Base-by-base conservation (phyloP, 495 filamentous ascomycete genomes). In the Penicillium silybi region DNA sequence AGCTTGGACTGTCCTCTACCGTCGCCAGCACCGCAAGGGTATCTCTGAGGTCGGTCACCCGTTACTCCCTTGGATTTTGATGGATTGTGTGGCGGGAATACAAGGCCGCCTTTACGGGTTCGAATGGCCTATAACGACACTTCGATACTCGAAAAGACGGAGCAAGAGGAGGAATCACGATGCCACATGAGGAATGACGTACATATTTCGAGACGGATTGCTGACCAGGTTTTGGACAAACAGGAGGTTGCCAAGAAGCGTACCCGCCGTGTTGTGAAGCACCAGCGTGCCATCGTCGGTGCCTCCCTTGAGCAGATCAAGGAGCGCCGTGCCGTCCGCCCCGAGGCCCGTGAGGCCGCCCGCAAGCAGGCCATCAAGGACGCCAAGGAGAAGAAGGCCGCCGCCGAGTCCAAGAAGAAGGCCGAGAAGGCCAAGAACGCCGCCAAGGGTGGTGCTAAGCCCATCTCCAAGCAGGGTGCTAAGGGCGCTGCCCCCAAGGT, bases 241-340 rank as follows among this genome's bases (percentile, higher is more conserved):
- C 74, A 99, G 93, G 93, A 99, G 85, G 84, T 95, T 67, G 90
- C 92, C 80, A 99, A 99, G 88, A 97, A 97, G 85, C 91, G 93
- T 69, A 90, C 91, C 58, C 95, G 93, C 83, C 90, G 90, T 68
- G 92, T 89, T 63, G 88, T 99, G 79, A 99, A 99, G 87, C 76
- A 86, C 73, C 93, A 99, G 84, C 92, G 93, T 80, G 90, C 88
- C 69, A 95, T 99, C 81, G 93, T 97, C 69, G 93, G 93, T 83
- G 92, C 92, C 63, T 95, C 92, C 61, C 90, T 99, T 75, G 95
- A 99, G 65, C 88, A 96, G 64, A 97, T 99, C 84, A 99, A 97
- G 85, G 93, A 99, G 85, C 90, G 90, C 78, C 92, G 93, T 68
- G 74, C 81, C 55, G 80, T 85, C 80, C 89, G 95, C 62, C 93